Evolutionary conservation across 2,329 filamentous ascomycete species (phyloP), one percentile per base, ranked within the genome.

Genomic region (Ceratocystis eucalypticola): DNA sequence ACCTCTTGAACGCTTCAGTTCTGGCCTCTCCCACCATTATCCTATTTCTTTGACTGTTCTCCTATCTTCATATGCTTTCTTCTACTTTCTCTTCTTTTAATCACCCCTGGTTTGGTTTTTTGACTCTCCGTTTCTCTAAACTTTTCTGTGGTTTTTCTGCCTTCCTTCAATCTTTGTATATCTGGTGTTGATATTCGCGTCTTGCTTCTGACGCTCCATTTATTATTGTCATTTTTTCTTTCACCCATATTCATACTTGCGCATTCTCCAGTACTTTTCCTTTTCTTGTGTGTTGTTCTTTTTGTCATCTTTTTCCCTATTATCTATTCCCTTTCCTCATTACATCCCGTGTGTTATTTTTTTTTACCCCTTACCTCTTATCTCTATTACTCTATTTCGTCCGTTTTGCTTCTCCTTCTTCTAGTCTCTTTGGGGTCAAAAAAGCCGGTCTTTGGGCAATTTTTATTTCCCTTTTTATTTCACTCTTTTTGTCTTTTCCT

Each of bases 271-370:
- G 17, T 48, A 48, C 50, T 30, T 22, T 59, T 59, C 55, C 55
- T 33, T 33, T 59, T 59, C 55, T 59, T 37, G 55, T 37, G 55
- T 59, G 55, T 59, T 59, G 55, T 59, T 59, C 55, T 53, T 53
- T 48, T 28, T 25, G 48, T 59, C 55, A 59, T 30, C 55, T 30
- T 33, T 59, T 57, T 37, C 10, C 37, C 12, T 41, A 41, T 41
- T 15, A 41, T 37, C 8, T 33, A 57, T 57, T 53, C 48, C 48
- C 8, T 53, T 53, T 53, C 55, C 2, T 37, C 55, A 37, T 37
- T 59, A 59, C 55, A 59, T 33, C 28, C 22, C 17, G 55, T 59
- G 25, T 57, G 55, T 20, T 33, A 37, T n/a, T 63, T 37, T 22
- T 15, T 25, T 17, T 28, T 63, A 12, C 37, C 28, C 30, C 37